Evolutionary conservation across 352 stramenopile genomes (phyloP).

Genomic region (Phytophthora meadii): DNA sequence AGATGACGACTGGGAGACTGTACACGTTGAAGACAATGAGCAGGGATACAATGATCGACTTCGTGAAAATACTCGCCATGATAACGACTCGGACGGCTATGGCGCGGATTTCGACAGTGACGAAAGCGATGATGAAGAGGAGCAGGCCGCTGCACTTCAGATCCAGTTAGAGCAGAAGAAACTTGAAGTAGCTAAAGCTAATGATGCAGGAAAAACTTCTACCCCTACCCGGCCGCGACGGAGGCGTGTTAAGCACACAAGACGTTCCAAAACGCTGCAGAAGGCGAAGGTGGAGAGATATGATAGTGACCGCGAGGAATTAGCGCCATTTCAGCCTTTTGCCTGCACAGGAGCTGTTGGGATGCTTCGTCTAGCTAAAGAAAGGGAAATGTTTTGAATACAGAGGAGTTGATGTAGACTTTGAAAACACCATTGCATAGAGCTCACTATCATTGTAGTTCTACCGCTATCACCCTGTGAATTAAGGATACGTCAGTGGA

Average conservation of each 20-base stretch:
- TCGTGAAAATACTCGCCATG: slow-evolving; percentile 18
- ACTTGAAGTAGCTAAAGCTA: slow-evolving; percentile 27
- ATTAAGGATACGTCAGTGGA: neutral
- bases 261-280: slow-evolving; percentile 37
- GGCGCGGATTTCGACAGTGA: slow-evolving; percentile 74
- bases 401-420: no score
- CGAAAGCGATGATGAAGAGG: slow-evolving; percentile 56
- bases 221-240: slow-evolving; percentile 16
- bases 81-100: slow-evolving; percentile 58
- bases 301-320: slow-evolving; percentile 29
- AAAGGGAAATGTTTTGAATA: slow-evolving; percentile 78
- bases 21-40: slow-evolving; percentile 9
- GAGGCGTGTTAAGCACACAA: slow-evolving; percentile 31
- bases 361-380: slow-evolving; percentile 70
- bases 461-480: neutral
- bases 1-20: slow-evolving; percentile 44
- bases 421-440: no score
- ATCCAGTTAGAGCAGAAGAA: slow-evolving; percentile 9
- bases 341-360: slow-evolving; percentile 69
- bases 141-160: slow-evolving; percentile 13
- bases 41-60: slow-evolving; percentile 5
- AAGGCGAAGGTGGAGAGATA: slow-evolving; percentile 21
- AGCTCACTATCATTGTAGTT: no score
- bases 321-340: slow-evolving; percentile 59
- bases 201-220: slow-evolving; percentile 8